These are phyloP conservation scores for Hypoxylon sp. DNA, from an alignment of 2,329 filamentous ascomycete genomes.

Conservation along the genomic window DNA sequence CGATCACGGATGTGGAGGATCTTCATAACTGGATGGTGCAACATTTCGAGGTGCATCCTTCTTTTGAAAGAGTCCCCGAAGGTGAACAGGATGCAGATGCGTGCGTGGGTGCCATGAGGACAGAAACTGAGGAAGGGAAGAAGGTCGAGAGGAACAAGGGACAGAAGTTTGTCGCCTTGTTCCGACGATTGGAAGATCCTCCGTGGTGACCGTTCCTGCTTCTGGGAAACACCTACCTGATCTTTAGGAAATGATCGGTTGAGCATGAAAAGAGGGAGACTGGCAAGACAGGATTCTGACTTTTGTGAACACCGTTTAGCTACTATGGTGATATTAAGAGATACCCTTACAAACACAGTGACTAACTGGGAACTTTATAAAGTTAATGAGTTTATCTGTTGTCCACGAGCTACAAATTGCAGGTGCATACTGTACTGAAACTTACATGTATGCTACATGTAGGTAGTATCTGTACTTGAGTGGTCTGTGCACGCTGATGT, in stretches of 20 bases:
- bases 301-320: background rate
- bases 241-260: background rate
- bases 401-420: too few species aligned
- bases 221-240: background rate
- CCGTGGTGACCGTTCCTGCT: slow-evolving; percentile 69
- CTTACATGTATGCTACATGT: too few species aligned
- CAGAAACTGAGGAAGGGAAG: slow-evolving; percentile 96
- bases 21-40: slow-evolving; percentile 93
- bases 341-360: background rate
- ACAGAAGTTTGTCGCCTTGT: slow-evolving; percentile 91
- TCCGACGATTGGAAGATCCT: slow-evolving; percentile 84
- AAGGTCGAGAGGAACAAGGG: slow-evolving; percentile 94
- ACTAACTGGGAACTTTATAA: background rate
- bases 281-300: background rate
- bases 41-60: slow-evolving; percentile 83
- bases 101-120: slow-evolving; percentile 81
- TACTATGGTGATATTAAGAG: background rate
- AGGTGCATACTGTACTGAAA: too few species aligned
- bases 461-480: background rate
- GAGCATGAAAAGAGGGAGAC: background rate
- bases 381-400: background rate
- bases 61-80: slow-evolving; percentile 82
- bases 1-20: slow-evolving; percentile 97
- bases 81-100: slow-evolving; percentile 78
- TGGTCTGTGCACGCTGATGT: background rate